Evolutionary conservation across 441 rosid genomes (phyloP), one percentile per base, ranked within the genome.

Genomic region (Adansonia grandidieri): DNA sequence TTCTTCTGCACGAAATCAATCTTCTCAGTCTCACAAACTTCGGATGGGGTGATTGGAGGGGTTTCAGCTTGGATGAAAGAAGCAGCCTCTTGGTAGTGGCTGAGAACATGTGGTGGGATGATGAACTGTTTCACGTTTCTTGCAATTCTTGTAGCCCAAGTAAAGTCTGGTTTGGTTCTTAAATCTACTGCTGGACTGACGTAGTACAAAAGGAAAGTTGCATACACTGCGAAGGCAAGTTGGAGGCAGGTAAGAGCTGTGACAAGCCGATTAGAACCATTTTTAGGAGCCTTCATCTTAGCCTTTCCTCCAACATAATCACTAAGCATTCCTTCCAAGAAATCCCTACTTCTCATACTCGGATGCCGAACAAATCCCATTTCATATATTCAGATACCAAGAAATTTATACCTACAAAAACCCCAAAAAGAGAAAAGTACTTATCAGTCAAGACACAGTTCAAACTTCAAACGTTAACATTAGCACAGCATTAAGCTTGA

Each of bases 1-100:
- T 94, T 96, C 87, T 94, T 96, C 87, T 96, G 99, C 75, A 75
- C 61, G 84, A 96, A 96, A 70, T 94, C 97, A 10, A 96, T 94
- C 85, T 91, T 90, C 83, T 96, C 99, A 14, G 83, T 82, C 89
- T 96, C 97, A 65, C 99, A 96, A 15, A 87, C 95, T 57, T 87
- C 88, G 42, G 88, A 76, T 24, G 91, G 93, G 9, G 74, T 72
- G 37, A 83, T 70, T 5, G 79, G 89, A 74, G 72, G 83, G 53
- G 81, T 77, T 37, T 90, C 90, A 42, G 80, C 78, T 32, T 50
- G 51, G 0, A 88, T 75, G 2, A 86, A 79, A 3, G 89, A 86
- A 62, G 88, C 82, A 15, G 94, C 57, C 54, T 88, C 90, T 75
- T 93, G 98, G 84, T 86, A 88, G 44, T 84, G 92, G 32, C 81